Evolutionary conservation across 2,329 filamentous ascomycete genomes (phyloP).

Genomic region (Exophiala sideris): DNA sequence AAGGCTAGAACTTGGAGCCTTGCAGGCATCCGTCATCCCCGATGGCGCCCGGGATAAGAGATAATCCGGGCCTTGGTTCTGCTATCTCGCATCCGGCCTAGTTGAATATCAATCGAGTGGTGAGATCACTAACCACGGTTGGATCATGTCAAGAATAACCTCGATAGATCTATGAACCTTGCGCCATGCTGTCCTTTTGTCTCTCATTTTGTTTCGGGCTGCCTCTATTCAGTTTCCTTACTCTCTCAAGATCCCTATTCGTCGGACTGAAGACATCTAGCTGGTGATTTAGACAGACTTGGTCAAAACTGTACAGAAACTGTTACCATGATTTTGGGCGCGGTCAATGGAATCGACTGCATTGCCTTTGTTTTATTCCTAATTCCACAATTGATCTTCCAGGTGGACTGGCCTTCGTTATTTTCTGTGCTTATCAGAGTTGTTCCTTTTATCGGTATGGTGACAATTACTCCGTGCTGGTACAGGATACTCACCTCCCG

Average conservation of each 20-base stretch:
- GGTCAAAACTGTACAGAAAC: neutral
- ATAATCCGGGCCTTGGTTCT: neutral
- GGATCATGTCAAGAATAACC: neutral
- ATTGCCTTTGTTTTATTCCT: conserved; percentile 68
- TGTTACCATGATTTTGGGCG: conserved; percentile 64
- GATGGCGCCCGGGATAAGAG: no score
- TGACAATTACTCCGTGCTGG: neutral
- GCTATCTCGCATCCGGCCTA: neutral
- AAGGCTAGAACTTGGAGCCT: no score
- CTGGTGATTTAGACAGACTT: no score
- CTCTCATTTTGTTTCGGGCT: neutral
- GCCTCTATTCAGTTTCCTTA: neutral
- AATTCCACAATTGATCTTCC: conserved; percentile 66
- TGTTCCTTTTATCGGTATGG: conserved; percentile 67
- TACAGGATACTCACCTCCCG: neutral
- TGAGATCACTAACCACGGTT: neutral
- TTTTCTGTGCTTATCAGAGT: conserved; percentile 53
- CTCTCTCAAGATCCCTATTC: no score
- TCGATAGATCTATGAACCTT: no score
- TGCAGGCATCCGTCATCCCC: no score
- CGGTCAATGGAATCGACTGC: conserved; percentile 74
- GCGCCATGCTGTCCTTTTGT: no score
- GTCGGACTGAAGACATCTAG: no score
- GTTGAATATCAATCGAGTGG: neutral
- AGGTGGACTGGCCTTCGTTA: conserved; percentile 62